Evolutionary conservation across 2,329 filamentous ascomycete species (phyloP).

Genomic region (Arthrinium phaeospermum): DNA sequence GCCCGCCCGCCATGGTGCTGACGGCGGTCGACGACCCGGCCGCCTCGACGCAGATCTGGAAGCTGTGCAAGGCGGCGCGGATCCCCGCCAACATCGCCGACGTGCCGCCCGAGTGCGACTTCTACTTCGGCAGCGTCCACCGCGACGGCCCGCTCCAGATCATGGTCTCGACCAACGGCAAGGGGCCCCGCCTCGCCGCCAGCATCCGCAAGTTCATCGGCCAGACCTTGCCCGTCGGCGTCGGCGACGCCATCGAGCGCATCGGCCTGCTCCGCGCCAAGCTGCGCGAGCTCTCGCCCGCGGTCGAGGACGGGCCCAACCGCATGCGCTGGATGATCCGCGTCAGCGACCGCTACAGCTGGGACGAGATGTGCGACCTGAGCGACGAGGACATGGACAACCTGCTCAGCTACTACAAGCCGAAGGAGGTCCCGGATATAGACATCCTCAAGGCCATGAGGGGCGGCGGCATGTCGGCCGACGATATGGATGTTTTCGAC

Average conservation of each 20-base stretch:
- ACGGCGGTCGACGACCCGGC: constrained; percentile 92
- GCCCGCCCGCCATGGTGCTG: constrained; percentile 77
- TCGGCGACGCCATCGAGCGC: constrained; percentile 83
- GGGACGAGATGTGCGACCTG: constrained; percentile 85
- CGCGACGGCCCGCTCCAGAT: constrained; percentile 94
- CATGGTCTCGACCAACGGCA: constrained; percentile 99
- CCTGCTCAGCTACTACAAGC: constrained; percentile 76
- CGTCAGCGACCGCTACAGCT: constrained; percentile 85
- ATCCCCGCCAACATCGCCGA: constrained; percentile 96
- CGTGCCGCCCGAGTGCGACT: constrained; percentile 95
- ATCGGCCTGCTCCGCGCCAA: constrained; percentile 82
- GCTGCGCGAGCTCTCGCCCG: constrained; percentile 78
- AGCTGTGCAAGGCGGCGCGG: constrained; percentile 82
- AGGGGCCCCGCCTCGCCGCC: constrained; percentile 88
- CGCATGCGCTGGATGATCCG: constrained; percentile 96
- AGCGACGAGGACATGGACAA: constrained; percentile 83
- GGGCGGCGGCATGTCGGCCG: constrained; percentile 38
- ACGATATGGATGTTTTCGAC: constrained; percentile 21
- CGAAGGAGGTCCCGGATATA: constrained; percentile 60
- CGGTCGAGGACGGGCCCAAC: constrained; percentile 76
- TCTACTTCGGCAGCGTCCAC: constrained; percentile 97
- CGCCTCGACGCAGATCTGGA: constrained; percentile 91
- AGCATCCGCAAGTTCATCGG: constrained; percentile 86
- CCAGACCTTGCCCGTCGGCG: constrained; percentile 73
- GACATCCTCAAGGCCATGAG: constrained; percentile 62